phyloP scores from a whole-genome alignment of 192 early-diverging fungal genomes.

The Coemansia sp. region DNA sequence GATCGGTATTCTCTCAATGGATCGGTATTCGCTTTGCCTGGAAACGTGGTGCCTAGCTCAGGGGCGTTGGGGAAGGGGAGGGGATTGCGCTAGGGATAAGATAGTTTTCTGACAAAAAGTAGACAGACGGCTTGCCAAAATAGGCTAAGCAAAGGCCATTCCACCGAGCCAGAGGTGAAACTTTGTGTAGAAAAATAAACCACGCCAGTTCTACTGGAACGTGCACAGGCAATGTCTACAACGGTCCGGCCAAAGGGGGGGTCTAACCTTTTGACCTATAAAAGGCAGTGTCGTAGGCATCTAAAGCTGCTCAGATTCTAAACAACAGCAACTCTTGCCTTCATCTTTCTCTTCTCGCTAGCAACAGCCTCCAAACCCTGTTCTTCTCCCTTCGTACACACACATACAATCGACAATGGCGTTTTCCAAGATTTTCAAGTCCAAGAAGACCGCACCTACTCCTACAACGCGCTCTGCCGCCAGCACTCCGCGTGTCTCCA shows the following conservation, averaged over 20 bases:
- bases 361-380: background rate
- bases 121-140: background rate
- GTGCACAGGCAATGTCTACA: background rate
- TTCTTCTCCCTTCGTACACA: background rate
- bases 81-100: too few relatives aligned
- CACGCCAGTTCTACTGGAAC: background rate
- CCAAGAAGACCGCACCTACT: background rate
- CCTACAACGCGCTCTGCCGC: background rate
- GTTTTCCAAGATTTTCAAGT: slow-evolving; percentile 3
- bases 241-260: background rate
- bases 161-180: background rate
- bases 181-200: background rate
- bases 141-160: background rate
- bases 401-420: background rate
- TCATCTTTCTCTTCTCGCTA: background rate
- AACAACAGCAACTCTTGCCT: background rate
- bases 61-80: too few relatives aligned
- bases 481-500: background rate
- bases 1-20: too few relatives aligned
- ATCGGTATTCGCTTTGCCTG: too few relatives aligned
- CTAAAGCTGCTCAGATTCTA: background rate
- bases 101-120: too few relatives aligned
- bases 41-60: too few relatives aligned
- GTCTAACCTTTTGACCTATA: background rate
- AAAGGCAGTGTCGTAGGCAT: background rate